phyloP scores from a whole-genome alignment of 108 stramenopile species.

The Aurantiochytrium sp. region DNA sequence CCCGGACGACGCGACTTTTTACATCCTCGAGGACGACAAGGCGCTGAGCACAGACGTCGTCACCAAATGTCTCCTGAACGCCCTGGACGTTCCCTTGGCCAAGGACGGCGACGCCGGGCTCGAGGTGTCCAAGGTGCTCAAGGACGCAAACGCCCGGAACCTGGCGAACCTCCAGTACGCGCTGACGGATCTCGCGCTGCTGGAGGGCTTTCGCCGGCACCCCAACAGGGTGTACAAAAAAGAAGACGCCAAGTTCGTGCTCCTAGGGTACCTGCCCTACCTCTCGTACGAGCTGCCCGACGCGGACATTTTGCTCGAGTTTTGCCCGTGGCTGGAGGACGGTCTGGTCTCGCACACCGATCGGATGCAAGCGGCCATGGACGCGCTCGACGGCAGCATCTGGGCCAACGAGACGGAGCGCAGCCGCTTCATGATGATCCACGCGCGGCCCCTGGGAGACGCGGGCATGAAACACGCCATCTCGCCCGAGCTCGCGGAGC shows the following conservation, averaged over 20 bases:
- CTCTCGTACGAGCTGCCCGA: conserved; percentile 5
- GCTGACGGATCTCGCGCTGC: background rate
- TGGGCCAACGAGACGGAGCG: background rate
- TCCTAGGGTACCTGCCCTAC: background rate
- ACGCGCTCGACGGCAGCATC: background rate
- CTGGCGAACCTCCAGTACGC: background rate
- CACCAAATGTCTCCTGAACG: background rate
- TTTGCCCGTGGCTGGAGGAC: background rate
- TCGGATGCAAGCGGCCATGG: background rate
- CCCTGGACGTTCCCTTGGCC: background rate
- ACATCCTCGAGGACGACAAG: background rate
- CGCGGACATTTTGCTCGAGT: background rate
- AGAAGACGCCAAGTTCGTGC: background rate
- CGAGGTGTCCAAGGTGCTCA: background rate
- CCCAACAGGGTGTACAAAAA: background rate
- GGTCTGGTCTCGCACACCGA: background rate
- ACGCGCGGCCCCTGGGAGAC: background rate
- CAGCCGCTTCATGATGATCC: background rate
- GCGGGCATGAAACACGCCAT: background rate
- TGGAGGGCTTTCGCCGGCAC: background rate
- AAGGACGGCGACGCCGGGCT: background rate
- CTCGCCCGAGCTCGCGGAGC: background rate
- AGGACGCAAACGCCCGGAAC: background rate
- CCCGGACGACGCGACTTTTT: background rate
- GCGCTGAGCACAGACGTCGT: background rate